Evolutionary conservation across 2,329 filamentous ascomycete genomes (phyloP), one percentile per base, ranked within the genome.

Genomic region (Massarina eburnea): DNA sequence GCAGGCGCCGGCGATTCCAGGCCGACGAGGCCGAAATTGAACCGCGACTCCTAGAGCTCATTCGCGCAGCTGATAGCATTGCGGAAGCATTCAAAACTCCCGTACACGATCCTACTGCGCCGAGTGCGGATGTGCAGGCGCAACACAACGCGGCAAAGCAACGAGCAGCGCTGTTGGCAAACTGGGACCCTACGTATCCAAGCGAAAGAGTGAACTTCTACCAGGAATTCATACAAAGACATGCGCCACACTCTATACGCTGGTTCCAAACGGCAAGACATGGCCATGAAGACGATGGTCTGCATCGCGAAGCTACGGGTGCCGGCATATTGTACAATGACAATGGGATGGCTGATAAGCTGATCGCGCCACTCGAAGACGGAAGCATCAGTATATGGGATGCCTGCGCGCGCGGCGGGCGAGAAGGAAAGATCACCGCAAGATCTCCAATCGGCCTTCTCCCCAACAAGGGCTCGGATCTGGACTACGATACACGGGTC

Each of bases 351-450:
- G 75, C 80, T 19, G 75, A 79, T 51, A 75, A 85, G 43, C 83
- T 89, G 0, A 79, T 95, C 14, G 85, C 87, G 0, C 89, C 91
- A 2, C 74, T 96, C 7, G 89, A 95, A 46, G 89, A 96, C 63
- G 91, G 91, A 0, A 90, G 88, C 41, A 80, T 96, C n/a, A 89
- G 86, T 57, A 71, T 96, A 6, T 96, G 91, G 91, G 88, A 95
- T 33, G 64, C 61, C 2, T 43, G 48, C n/a, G 52, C 57, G 1
- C 52, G 51, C 17, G 80, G 78, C 57, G 85, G 85, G 3, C 79
- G 77, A 2, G 80, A 78, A 53, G 87, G 88, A 2, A 80, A 76
- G 2, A 80, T 94, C 24, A 55, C 88, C 9, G 83, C 80, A 1
- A 80, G 79, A 50, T 94, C 87, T 67, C 73, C 73, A 17, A 75